phyloP scores from a whole-genome alignment of 2,329 filamentous ascomycete species.

The Cercospora janseana region DNA sequence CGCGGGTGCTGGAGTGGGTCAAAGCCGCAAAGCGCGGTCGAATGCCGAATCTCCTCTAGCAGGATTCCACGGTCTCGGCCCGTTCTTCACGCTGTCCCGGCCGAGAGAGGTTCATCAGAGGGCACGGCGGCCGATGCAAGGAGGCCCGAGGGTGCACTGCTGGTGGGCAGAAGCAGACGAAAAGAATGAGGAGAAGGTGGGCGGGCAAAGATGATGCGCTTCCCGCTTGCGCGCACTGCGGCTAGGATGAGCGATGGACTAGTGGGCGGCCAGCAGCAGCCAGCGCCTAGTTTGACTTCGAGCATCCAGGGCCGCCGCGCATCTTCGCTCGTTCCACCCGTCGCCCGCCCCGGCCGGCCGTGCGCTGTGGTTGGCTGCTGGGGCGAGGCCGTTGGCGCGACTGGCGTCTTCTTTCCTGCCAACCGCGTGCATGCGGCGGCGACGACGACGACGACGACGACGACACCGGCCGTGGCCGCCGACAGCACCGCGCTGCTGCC shows the following conservation, averaged over 20 bases:
- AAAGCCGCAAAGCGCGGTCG: not conserved
- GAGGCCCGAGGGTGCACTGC: conserved; percentile 11
- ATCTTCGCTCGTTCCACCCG: conserved; percentile 8
- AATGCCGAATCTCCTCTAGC: conserved; percentile 9
- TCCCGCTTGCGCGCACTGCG: conserved; percentile 20
- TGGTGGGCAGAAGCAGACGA: conserved; percentile 14
- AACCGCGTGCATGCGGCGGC: conserved; percentile 17
- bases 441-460: conserved; percentile 12
- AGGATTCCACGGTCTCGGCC: conserved; percentile 13
- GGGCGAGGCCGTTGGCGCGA: conserved; percentile 13
- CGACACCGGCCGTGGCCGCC: too few species aligned
- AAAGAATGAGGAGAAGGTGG: conserved; percentile 24
- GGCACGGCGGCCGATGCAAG: conserved; percentile 17
- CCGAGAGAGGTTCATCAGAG: not conserved
- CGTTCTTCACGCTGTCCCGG: not conserved
- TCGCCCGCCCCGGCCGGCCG: conserved; percentile 3
- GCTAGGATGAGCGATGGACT: conserved; percentile 10
- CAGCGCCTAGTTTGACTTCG: conserved; percentile 18
- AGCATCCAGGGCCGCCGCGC: conserved; percentile 13
- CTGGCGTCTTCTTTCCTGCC: conserved; percentile 17
- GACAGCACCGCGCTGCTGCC: too few species aligned
- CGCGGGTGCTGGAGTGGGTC: conserved; percentile 20
- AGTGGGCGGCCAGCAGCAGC: conserved; percentile 11
- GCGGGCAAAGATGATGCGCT: conserved; percentile 21
- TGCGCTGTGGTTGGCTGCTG: conserved; percentile 6